Evolutionary conservation across 495 filamentous ascomycete species (phyloP).

Genomic region (Aspergillus sclerotioniger): DNA sequence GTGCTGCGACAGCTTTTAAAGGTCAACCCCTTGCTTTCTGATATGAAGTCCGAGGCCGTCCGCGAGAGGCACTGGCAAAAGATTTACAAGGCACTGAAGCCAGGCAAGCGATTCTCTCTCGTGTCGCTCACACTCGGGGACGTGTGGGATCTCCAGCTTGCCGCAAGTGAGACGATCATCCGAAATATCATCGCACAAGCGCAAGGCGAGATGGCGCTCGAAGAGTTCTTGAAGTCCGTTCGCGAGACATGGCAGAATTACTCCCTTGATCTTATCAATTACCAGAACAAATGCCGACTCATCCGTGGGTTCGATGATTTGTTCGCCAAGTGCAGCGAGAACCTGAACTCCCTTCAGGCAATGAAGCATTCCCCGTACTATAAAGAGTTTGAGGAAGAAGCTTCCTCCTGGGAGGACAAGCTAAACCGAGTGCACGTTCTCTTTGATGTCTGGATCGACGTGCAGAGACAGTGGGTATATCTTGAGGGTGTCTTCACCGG

Average conservation of each 20-base stretch:
- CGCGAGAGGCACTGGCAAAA: slow-evolving; percentile 95
- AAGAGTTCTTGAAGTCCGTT: slow-evolving; percentile 96
- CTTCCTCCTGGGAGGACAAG: slow-evolving; percentile 94
- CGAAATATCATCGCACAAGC: slow-evolving; percentile 91
- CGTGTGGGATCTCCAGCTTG: slow-evolving; percentile 95
- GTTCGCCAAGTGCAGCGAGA: slow-evolving; percentile 97
- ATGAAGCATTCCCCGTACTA: slow-evolving; percentile 99
- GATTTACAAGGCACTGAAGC: slow-evolving; percentile 92
- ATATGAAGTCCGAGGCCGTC: slow-evolving; percentile 96
- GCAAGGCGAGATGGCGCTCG: slow-evolving; percentile 96
- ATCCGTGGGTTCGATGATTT: slow-evolving; percentile 98
- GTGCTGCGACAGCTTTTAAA: slow-evolving; percentile 85
- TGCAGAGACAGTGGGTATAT: slow-evolving; percentile 99
- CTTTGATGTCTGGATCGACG: slow-evolving; percentile 99
- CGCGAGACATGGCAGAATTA: slow-evolving; percentile 96
- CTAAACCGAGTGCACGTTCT: slow-evolving; percentile 95
- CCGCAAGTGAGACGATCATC: slow-evolving; percentile 79
- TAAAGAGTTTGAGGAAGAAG: slow-evolving; percentile 98
- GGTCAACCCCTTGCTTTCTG: slow-evolving; percentile 79
- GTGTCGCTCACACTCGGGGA: slow-evolving; percentile 93
- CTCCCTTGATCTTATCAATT: slow-evolving; percentile 88
- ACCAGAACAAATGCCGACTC: slow-evolving; percentile 94
- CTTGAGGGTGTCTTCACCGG: slow-evolving; percentile 97
- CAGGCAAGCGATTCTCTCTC: slow-evolving; percentile 84
- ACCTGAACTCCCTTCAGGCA: slow-evolving; percentile 93